Conservation (phyloP, 805 yeast species). For the Suhomyces canberraensis region DNA sequence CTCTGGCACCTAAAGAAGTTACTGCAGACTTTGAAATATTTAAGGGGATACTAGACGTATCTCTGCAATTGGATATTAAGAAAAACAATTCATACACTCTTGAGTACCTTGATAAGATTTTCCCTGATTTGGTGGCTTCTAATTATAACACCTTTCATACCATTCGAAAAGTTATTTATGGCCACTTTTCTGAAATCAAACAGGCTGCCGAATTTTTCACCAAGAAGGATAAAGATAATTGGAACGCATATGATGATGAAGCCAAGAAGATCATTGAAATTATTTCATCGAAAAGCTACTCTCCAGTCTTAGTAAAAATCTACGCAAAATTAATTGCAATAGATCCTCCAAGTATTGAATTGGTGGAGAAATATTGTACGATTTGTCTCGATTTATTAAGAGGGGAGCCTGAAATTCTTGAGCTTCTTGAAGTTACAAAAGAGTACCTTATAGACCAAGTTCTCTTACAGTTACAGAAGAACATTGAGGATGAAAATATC, state of each 20-base stretch:
- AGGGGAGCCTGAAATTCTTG: background rate
- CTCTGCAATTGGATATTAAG: background rate
- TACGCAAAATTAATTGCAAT: background rate
- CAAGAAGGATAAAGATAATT: slow-evolving; percentile 8
- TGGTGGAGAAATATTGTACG: slow-evolving; percentile 7
- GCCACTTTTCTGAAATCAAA: background rate
- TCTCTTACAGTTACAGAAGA: slow-evolving; percentile 11
- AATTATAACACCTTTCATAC: background rate
- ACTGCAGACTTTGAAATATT: slow-evolving; percentile 3
- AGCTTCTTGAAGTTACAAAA: background rate
- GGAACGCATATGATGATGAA: slow-evolving; percentile 4
- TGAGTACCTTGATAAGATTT: slow-evolving; percentile 8
- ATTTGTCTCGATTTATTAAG: slow-evolving; percentile 3
- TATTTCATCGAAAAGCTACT: background rate
- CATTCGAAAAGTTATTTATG: slow-evolving; percentile 1
- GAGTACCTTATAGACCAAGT: slow-evolving; percentile 5
- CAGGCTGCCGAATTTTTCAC: slow-evolving; percentile 4
- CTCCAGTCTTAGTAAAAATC: background rate
- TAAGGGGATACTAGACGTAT: slow-evolving; percentile 6
- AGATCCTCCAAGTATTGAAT: background rate
- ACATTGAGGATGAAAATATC: slow-evolving; percentile 18
- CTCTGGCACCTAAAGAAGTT: background rate
- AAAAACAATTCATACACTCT: slow-evolving; percentile 2
- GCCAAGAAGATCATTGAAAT: slow-evolving; percentile 7
- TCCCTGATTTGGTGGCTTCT: slow-evolving; percentile 4